Evolutionary conservation across 768 basidiomycete species (phyloP), one percentile per base, ranked within the genome.

Genomic region (Gymnopilus dilepis): DNA sequence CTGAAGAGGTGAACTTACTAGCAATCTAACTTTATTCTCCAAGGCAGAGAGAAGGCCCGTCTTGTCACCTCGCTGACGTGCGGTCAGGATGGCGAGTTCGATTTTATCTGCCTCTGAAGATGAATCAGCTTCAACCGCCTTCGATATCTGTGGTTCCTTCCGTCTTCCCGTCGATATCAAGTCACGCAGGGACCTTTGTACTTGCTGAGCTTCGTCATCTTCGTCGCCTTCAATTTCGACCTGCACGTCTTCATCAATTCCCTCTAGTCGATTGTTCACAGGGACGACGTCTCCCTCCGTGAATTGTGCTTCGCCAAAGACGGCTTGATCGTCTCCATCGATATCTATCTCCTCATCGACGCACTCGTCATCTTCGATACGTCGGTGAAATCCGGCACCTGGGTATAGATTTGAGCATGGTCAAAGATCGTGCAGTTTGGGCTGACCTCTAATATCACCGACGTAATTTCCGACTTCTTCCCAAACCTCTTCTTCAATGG

Each of bases 291-390:
- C 92, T 2, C 80, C 80, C 71, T 93, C 91, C 9, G 86, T 88
- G 71, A 94, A 94, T 69, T 94, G 92, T 0, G 83, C 80, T 17
- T 84, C 82, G 1, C 92, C 92, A 67, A 86, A 94, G 1, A 81
- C 67, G 3, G 70, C 82, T 57, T 86, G 81, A 69, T 92, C 91
- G 58, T 90, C 90, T 2, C 92, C 91, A 59, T 92, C 92, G 9
- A 93, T 78, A 59, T 94, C 92, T 9, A 94, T 79, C 47, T 92
- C 92, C 17, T 90, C 91, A 30, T 94, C 92, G 2, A 90, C 81
- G 60, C 92, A 91, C 61, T 82, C 78, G n/a, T 79, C 72, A 24
- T 75, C 76, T 62, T 85, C n/a, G n/a, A n/a, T 77, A 40, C 89
- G 86, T 8, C 86, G 80, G 59, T 85, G 81, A 70, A 93, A 91